Percentiles rank a stretch among this genome's conserved stretches.
Evolutionary conservation across 371 early-diverging fungal genomes (phyloP).

Genomic region (Syncephalis fuscata): DNA sequence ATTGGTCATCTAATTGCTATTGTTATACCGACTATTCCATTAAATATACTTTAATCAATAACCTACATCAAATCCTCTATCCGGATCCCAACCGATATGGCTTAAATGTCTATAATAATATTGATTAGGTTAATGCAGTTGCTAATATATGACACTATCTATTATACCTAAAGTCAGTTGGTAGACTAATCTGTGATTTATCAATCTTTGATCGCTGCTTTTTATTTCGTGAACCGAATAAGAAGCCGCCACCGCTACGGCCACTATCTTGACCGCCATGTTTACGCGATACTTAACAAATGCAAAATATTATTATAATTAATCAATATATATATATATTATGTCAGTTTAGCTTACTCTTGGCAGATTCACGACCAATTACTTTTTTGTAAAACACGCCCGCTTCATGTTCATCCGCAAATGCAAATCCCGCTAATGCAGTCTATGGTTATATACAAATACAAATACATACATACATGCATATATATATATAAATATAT

Average conservation of each 20-base stretch:
- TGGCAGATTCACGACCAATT: slow-evolving; percentile 14
- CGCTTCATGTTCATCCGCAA: slow-evolving; percentile 76
- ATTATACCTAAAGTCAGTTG: slow-evolving; percentile 50
- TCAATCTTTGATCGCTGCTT: slow-evolving; percentile 32
- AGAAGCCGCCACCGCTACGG: slow-evolving; percentile 11
- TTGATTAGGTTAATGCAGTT: not conserved
- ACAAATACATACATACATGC: too few relatives aligned
- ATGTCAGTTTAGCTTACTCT: not conserved
- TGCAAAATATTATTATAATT: not conserved
- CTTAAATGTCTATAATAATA: slow-evolving; percentile 34
- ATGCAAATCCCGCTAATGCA: slow-evolving; percentile 63
- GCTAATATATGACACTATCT: not conserved
- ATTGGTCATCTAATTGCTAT: slow-evolving; percentile 29
- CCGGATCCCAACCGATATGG: slow-evolving; percentile 63
- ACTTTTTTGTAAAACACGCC: slow-evolving; percentile 53
- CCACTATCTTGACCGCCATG: slow-evolving; percentile 1
- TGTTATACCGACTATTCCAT: too few relatives aligned
- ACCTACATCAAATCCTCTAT: slow-evolving; percentile 37
- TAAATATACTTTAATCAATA: not conserved
- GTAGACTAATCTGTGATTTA: slow-evolving; percentile 56
- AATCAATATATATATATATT: slow-evolving; percentile 4
- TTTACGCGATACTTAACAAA: not conserved
- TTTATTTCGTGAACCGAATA: slow-evolving; percentile 16
- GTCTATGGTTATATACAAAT: slow-evolving; percentile 21
- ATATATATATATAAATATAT: too few relatives aligned